Conservation (phyloP, 805 yeast species). For the Ogataea henricii region DNA sequence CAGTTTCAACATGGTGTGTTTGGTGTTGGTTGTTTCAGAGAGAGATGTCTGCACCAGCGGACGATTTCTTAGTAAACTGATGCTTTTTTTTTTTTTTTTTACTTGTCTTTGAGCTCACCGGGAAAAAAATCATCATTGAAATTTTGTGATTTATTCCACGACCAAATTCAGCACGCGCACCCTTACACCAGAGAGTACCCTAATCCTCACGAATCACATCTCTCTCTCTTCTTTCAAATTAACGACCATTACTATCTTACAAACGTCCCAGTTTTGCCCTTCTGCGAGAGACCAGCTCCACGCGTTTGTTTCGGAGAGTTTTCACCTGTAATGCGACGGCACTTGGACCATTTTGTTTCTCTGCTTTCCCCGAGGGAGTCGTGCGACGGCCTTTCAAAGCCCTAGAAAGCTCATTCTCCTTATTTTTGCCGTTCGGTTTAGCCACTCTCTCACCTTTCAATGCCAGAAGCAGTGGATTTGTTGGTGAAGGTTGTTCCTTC, state of each 20-base stretch:
- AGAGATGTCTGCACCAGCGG: too few relatives aligned
- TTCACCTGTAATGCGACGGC: constrained; percentile 9
- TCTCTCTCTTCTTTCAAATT: too few relatives aligned
- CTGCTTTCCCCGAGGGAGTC: background rate
- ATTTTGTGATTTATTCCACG: background rate
- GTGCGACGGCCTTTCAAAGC: constrained; percentile 7
- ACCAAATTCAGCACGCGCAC: background rate
- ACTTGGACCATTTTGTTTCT: background rate
- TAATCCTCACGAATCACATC: too few relatives aligned
- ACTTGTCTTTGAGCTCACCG: background rate
- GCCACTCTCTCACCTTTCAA: background rate
- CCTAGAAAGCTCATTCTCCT: constrained; percentile 7
- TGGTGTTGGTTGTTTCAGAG: background rate
- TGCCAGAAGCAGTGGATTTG: constrained; percentile 7
- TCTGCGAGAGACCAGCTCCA: constrained; percentile 6
- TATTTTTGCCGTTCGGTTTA: background rate
- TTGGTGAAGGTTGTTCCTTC: background rate
- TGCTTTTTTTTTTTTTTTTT: background rate
- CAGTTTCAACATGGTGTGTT: constrained; percentile 1
- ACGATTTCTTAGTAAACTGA: too few relatives aligned
- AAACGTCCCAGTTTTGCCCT: background rate
- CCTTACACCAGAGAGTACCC: background rate
- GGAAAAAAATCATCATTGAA: background rate
- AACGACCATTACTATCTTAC: background rate
- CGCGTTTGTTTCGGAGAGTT: background rate